Base-by-base conservation (phyloP, 768 basidiomycete species). In the Leccinum ochraceum region DNA sequence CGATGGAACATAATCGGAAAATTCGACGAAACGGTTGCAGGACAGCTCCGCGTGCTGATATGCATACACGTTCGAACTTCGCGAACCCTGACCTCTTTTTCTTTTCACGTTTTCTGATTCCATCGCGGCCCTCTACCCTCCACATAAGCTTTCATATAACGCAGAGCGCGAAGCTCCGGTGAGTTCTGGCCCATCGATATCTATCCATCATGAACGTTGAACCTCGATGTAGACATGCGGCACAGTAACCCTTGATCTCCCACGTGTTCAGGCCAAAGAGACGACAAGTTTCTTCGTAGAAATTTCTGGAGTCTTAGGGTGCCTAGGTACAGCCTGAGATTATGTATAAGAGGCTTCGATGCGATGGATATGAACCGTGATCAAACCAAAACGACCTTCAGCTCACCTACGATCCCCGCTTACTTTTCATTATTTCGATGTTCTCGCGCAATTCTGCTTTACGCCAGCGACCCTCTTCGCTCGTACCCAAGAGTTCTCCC, bases 371-470 rank as follows among this genome's bases (percentile, higher is more conserved):
- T 42, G n/a, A 4, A 1, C 17, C 17, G 39, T 2, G 37, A 3
- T 39, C 16, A 11, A 17, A 42, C 39, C 3, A 42, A 42, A 3
- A 42, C 39, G 17, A 42, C 39, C 39, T 20, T 44, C 10, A 44
- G 42, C 42, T 20, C 9, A 44, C 9, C 42, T 44, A 44, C 42
- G 7, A 44, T n/a, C 42, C 42, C n/a, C 42, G n/a, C 42, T 4
- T 10, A 20, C 8, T 17, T 42, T 8, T 42, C 39, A 0, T 2
- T 3, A 3, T 3, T 42, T 42, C 17, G 6, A 44, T 44, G 42
- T 67, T 61, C 58, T 58, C 57, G 26, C 69, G 52, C 58, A 64
- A 54, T 20, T 44, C 42, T 20, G 14, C 53, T 4, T 4, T 6
- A 13, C 53, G 64, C 9, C 55, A 59, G 28, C 63, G 60, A 28